Evolutionary conservation across 257 asterid species (phyloP).

Genomic region (Solanum dulcamara): DNA sequence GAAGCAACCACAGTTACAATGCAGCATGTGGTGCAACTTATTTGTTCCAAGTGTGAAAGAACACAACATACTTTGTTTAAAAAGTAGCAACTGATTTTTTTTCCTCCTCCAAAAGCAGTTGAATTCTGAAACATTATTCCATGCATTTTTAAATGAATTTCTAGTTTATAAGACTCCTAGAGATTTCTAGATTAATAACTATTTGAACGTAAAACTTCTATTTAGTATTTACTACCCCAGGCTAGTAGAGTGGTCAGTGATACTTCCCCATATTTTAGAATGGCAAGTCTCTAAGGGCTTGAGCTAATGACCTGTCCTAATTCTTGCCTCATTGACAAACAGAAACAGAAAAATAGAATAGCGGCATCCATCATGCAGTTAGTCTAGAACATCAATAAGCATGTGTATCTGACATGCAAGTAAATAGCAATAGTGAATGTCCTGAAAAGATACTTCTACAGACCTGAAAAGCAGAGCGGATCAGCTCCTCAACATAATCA

Average conservation of each 20-base stretch:
- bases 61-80: background rate
- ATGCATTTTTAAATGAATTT: background rate
- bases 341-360: background rate
- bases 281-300: background rate
- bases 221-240: background rate
- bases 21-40: background rate
- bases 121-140: background rate
- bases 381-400: background rate
- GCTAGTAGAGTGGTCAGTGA: background rate
- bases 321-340: background rate
- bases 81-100: background rate
- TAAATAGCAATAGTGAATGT: background rate
- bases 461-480: constrained; percentile 96
- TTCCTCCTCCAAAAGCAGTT: background rate
- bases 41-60: background rate
- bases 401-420: background rate
- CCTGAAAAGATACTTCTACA: background rate
- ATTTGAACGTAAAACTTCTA: background rate
- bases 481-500: constrained; percentile 91
- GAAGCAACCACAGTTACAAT: background rate
- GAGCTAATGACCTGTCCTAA: background rate
- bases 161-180: background rate
- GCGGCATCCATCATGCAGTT: background rate
- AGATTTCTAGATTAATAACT: background rate
- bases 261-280: background rate